Evolutionary conservation across 176 grass and related monocot genomes (phyloP).

Genomic region (Musa schizocarpa): DNA sequence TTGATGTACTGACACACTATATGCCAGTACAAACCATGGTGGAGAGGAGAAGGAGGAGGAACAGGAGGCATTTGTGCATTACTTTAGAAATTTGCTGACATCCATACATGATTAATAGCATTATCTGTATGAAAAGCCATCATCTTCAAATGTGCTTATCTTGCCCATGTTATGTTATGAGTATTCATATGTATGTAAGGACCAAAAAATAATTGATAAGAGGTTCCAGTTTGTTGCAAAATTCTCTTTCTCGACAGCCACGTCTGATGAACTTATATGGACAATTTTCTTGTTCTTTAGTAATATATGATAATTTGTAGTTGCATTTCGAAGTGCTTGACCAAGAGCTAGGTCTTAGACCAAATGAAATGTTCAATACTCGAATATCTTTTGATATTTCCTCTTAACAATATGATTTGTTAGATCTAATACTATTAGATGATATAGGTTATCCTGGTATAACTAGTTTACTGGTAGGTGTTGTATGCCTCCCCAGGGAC

Average conservation of each 20-base stretch:
- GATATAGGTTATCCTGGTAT: neutral
- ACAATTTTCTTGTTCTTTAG: neutral
- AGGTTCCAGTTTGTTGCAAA: neutral
- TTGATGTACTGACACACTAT: too few relatives aligned
- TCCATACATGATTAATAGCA: neutral
- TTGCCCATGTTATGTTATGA: too few relatives aligned
- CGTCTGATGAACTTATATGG: neutral
- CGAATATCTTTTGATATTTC: neutral
- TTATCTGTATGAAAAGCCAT: neutral
- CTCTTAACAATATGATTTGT: neutral
- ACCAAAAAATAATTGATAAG: neutral
- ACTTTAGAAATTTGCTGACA: neutral
- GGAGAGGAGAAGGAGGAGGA: too few relatives aligned
- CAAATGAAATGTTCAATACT: neutral
- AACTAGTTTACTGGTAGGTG: neutral
- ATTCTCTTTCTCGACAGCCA: neutral
- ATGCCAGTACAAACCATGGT: too few relatives aligned
- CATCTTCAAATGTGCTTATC: too few relatives aligned
- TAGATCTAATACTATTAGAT: neutral
- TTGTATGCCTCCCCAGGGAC: constrained; percentile 26
- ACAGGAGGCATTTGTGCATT: too few relatives aligned
- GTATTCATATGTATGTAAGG: neutral
- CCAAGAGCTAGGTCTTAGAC: neutral
- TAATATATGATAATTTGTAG: neutral
- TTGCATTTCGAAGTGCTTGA: too few relatives aligned